Evolutionary conservation across 2,329 filamentous ascomycete genomes (phyloP).

Genomic region (Neonectria hederae): DNA sequence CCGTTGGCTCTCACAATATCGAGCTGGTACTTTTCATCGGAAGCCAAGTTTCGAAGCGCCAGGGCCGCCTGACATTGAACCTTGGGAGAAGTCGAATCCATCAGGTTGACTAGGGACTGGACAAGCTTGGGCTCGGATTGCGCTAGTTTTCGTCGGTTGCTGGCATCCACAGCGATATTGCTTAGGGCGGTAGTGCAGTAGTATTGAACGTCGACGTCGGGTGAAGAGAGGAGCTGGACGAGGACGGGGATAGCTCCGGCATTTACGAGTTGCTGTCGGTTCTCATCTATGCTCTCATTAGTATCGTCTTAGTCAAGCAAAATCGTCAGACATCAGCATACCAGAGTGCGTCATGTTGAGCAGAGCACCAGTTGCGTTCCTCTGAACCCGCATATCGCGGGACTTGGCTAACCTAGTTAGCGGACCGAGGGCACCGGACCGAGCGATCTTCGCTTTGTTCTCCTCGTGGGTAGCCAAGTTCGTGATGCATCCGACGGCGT

Average conservation of each 20-base stretch:
- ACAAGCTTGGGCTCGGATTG: constrained; percentile 92
- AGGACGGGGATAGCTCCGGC: constrained; percentile 98
- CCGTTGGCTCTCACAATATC: constrained; percentile 94
- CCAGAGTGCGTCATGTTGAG: constrained; percentile 99
- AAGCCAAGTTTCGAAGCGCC: constrained; percentile 92
- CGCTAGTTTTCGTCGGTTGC: constrained; percentile 89
- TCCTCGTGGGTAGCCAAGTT: constrained; percentile 98
- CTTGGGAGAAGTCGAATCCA: constrained; percentile 97
- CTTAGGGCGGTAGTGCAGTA: constrained; percentile 98
- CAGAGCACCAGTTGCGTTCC: constrained; percentile 94
- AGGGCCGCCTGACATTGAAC: constrained; percentile 97
- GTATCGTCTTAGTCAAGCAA: background rate
- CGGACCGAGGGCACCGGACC: constrained; percentile 90
- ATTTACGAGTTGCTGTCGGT: constrained; percentile 95
- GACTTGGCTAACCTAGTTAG: constrained; percentile 94
- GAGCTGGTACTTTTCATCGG: constrained; percentile 97
- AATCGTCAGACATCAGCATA: constrained; percentile 53
- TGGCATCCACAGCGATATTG: constrained; percentile 95
- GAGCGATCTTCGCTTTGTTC: constrained; percentile 98
- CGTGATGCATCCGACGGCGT: constrained; percentile 98
- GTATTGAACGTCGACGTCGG: constrained; percentile 97
- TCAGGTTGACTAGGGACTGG: constrained; percentile 91
- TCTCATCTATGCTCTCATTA: constrained; percentile 75
- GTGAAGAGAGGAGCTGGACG: constrained; percentile 90
- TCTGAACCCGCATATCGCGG: constrained; percentile 97